These are phyloP conservation scores for Penicillium bovifimosum DNA, from an alignment of 495 filamentous ascomycete species.

Conservation along the genomic window DNA sequence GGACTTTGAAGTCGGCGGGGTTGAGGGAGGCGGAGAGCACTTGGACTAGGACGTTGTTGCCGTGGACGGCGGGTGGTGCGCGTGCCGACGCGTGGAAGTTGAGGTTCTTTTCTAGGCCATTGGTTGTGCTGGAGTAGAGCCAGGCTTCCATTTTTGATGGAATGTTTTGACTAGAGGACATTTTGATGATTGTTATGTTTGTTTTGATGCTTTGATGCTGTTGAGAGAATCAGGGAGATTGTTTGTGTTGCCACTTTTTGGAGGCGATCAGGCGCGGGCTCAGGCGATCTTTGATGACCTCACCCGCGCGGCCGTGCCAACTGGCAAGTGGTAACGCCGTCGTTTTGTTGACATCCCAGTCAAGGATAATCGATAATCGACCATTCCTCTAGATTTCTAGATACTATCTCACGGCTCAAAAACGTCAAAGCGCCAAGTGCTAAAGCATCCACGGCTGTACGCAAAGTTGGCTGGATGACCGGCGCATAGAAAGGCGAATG, in stretches of 20 bases:
- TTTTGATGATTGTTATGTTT: neutral
- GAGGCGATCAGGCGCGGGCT: no score
- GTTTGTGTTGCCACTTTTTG: neutral
- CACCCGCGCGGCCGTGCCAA: no score
- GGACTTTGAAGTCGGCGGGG: conserved; percentile 66
- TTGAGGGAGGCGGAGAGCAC: conserved; percentile 55
- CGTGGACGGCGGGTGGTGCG: conserved; percentile 31
- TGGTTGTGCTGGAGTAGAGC: conserved; percentile 48
- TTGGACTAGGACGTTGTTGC: conserved; percentile 50
- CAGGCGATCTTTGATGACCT: neutral
- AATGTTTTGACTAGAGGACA: conserved; percentile 2
- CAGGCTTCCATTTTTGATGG: conserved; percentile 55
- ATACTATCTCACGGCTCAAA: conserved; percentile 4
- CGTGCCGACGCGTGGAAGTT: conserved; percentile 40
- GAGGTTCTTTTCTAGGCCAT: conserved; percentile 54
- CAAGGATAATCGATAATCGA: neutral
- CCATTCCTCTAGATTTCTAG: neutral
- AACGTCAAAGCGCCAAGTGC: conserved; percentile 49
- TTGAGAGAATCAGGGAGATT: neutral
- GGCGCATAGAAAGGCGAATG: conserved; percentile 59
- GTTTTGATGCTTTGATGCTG: neutral
- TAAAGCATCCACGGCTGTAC: conserved; percentile 50
- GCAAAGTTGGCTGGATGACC: conserved; percentile 55
- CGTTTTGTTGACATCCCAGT: neutral
- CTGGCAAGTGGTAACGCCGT: no score